Base-by-base conservation (phyloP, 352 stramenopile species). In the Plasmopara muralis region DNA sequence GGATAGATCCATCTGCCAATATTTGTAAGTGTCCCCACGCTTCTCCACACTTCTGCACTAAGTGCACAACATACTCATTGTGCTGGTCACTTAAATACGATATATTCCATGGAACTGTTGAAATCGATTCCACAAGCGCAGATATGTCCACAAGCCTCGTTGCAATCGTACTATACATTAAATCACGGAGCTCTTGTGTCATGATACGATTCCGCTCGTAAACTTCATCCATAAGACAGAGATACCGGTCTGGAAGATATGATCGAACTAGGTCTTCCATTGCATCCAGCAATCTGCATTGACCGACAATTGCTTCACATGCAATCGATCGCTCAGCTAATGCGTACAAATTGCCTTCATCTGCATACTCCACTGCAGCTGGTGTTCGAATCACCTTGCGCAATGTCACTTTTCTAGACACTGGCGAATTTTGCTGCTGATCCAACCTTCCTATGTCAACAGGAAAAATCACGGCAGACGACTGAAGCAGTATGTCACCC, bases 31-130 rank as follows among this genome's bases (percentile, higher is more conserved):
- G 62, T 25, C 80, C 80, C 81, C 78, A 94, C 8, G 83, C 66
- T 57, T 91, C 79, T 29, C 84, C 84, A 60, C 82, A 94, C 35
- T 83, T 83, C 43, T 72, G 76, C n/a, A 94, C 80, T 15, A 91
- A 65, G 20, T 74, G 55, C 9, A 89, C 75, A 29, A 94, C 68
- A 57, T 93, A 94, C 41, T 86, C 79, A 49, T 90, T 92, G 53
- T 77, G 74, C 37, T 72, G 70, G 38, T 89, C 75, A 55, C 68
- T 76, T 9, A 92, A 64, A 46, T 87, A 83, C 7, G 60, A 40
- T 20, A 89, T 68, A 51, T 87, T 67, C 84, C 84, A 94, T 12
- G 61, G 60, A 8, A 90, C 74, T 9, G 72, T 49, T 7, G 55
- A 42, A 47, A 91, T 70, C 5, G 65, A 66, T 9, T 73, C 46